A percentile compares a stretch with the other conserved stretches of the same genome.
Conservation (phyloP, 805 yeast species). For the Kazachstania taianensis region DNA sequence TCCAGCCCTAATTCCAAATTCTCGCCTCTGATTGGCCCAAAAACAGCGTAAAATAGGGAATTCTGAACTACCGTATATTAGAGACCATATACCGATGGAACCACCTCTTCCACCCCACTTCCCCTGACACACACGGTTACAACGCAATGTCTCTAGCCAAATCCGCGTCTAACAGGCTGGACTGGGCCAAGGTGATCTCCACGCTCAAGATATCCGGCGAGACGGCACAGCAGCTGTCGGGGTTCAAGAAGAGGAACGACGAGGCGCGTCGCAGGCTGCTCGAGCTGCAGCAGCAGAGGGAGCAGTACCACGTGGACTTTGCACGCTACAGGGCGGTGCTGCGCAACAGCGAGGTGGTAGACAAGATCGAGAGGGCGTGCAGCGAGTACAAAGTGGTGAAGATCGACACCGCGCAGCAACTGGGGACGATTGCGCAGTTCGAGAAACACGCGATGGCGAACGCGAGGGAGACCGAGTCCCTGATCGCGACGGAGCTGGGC, state of each 20-base stretch:
- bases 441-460: conserved; percentile 93
- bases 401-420: conserved; percentile 78
- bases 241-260: conserved; percentile 97
- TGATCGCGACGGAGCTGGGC: conserved; percentile 76
- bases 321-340: conserved; percentile 66
- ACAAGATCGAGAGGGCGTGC: conserved; percentile 71
- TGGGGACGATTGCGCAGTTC: conserved; percentile 85
- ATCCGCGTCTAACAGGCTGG: conserved; percentile 74
- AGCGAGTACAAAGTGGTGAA: conserved; percentile 70
- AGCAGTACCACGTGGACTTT: conserved; percentile 77
- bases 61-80: too few species aligned
- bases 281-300: conserved; percentile 61
- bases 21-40: too few species aligned
- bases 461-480: conserved; percentile 85
- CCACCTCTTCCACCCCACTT: neutral
- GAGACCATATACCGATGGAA: too few species aligned
- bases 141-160: conserved; percentile 26
- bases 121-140: neutral
- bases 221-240: conserved; percentile 78
- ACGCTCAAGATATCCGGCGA: conserved; percentile 86
- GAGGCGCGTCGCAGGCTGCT: conserved; percentile 82
- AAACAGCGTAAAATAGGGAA: too few species aligned
- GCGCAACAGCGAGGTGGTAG: conserved; percentile 71
- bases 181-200: conserved; percentile 87
- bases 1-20: too few species aligned